phyloP scores from a whole-genome alignment of 257 asterid species.

The Fraxinus anomala region DNA sequence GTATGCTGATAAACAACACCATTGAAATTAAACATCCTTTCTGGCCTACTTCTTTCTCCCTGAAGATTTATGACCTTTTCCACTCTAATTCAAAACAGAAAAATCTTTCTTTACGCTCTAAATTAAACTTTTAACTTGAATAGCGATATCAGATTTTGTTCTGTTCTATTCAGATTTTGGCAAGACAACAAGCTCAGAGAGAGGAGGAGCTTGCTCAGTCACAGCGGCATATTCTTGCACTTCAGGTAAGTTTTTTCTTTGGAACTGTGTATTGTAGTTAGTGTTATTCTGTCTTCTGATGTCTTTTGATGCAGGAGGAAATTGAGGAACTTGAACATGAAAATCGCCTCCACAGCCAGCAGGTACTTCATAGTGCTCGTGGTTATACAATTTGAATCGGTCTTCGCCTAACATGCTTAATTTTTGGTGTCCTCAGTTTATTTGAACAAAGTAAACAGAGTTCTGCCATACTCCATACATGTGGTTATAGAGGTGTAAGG shows the following conservation, averaged over 20 bases:
- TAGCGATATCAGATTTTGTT: slow-evolving; percentile 23
- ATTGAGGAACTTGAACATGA: slow-evolving; percentile 98
- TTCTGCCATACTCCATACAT: background rate
- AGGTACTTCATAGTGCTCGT: slow-evolving; percentile 49
- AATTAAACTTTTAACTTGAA: slow-evolving; percentile 17
- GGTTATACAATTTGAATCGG: slow-evolving; percentile 24
- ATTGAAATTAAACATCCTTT: slow-evolving; percentile 5
- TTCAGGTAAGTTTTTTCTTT: slow-evolving; percentile 55
- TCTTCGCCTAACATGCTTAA: slow-evolving; percentile 3
- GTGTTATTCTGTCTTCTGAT: slow-evolving; percentile 18
- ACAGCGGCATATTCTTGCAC: slow-evolving; percentile 95
- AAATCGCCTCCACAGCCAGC: slow-evolving; percentile 96
- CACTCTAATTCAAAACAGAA: background rate
- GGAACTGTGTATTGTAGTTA: background rate
- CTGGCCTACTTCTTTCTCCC: background rate
- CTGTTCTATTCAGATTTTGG: slow-evolving; percentile 71
- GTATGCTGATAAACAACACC: background rate
- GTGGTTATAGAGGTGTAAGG: background rate
- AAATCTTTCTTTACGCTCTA: slow-evolving; percentile 16
- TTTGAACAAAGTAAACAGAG: slow-evolving; percentile 11
- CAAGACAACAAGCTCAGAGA: slow-evolving; percentile 99
- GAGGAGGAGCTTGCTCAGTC: slow-evolving; percentile 99
- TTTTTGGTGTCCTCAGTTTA: background rate
- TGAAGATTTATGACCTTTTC: slow-evolving; percentile 1
- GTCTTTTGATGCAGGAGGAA: slow-evolving; percentile 70